A percentile compares a stretch with the other conserved stretches of the same genome.
phyloP scores from a whole-genome alignment of 371 early-diverging fungal genomes.

The Saksenaea vasiformis region DNA sequence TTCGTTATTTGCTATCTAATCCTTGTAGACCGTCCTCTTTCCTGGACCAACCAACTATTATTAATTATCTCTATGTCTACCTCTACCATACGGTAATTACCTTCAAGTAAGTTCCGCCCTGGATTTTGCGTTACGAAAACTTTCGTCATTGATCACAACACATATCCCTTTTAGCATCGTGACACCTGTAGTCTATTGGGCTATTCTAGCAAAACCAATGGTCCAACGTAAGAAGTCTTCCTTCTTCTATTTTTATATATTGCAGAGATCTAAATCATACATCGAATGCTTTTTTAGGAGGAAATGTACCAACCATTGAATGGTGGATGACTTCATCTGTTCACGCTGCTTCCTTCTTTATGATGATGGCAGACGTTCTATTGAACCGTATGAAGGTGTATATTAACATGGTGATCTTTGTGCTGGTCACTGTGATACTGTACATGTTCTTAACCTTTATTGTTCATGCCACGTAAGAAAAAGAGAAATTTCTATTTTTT shows the following conservation, averaged over 20 bases:
- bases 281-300: background rate
- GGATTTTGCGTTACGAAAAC: too few species aligned
- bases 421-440: conserved; percentile 36
- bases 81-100: conserved; percentile 45
- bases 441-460: conserved; percentile 59
- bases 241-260: background rate
- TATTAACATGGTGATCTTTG: conserved; percentile 40
- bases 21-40: conserved; percentile 28
- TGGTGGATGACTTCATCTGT: conserved; percentile 52
- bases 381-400: conserved; percentile 48
- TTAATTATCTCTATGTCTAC: conserved; percentile 47
- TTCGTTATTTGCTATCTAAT: conserved; percentile 25
- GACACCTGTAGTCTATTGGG: conserved; percentile 65
- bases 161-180: conserved; percentile 34
- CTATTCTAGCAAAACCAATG: conserved; percentile 16
- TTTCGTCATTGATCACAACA: background rate
- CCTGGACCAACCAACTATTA: conserved; percentile 30
- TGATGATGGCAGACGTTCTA: conserved; percentile 55
- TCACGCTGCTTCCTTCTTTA: conserved; percentile 53
- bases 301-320: conserved; percentile 2
- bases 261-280: too few species aligned
- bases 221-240: background rate
- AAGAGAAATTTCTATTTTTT: background rate
- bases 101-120: conserved; percentile 40
- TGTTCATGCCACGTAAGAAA: conserved; percentile 40